Conservation (phyloP, 2,329 filamentous ascomycete genomes). For the Colletotrichum lupini region DNA sequence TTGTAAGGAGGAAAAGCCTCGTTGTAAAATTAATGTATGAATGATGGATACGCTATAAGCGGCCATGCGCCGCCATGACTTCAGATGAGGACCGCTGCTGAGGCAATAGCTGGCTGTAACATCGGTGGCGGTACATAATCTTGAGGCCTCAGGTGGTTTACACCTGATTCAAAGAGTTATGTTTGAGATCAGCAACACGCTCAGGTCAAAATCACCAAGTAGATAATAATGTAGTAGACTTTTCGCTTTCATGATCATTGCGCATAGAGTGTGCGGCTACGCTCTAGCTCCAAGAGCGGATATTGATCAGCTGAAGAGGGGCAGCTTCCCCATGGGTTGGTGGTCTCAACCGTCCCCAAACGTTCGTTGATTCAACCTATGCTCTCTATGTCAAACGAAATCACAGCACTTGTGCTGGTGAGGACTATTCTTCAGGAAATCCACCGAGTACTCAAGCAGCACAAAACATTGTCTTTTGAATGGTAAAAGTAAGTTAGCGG, state of each 20-base stretch:
- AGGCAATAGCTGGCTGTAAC: neutral
- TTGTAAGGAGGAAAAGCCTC: too few species aligned
- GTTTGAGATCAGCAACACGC: neutral
- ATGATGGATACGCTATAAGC: neutral
- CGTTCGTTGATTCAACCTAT: neutral
- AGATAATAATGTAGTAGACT: neutral
- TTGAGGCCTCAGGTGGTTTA: neutral
- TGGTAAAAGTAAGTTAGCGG: neutral
- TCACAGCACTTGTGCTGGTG: neutral
- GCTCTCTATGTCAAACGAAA: neutral
- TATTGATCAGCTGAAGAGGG: too few species aligned
- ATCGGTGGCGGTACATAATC: neutral
- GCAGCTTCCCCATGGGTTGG: too few species aligned
- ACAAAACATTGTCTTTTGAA: neutral
- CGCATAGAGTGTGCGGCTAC: neutral
- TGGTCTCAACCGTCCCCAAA: too few species aligned
- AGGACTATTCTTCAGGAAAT: neutral
- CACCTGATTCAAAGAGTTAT: neutral
- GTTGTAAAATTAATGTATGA: constrained; percentile 6
- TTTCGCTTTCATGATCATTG: neutral
- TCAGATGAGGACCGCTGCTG: neutral
- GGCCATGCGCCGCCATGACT: neutral
- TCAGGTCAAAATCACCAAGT: neutral
- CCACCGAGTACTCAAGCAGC: neutral
- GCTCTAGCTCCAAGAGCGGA: too few species aligned